Conservation (phyloP, 2,329 filamentous ascomycete species). For the Calonectria pauciramosa region DNA sequence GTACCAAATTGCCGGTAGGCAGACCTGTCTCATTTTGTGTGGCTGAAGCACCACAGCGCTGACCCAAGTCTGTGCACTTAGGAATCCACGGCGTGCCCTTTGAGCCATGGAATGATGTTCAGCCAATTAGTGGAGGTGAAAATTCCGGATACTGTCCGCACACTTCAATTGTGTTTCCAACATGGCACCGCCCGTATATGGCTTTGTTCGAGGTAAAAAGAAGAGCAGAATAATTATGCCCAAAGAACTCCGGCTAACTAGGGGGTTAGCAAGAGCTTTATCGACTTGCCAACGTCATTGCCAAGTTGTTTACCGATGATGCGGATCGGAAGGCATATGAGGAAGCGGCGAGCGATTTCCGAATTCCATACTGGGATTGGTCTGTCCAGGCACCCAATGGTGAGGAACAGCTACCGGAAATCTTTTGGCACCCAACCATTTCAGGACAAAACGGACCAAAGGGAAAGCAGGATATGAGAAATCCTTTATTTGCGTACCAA, state of each 20-base stretch:
- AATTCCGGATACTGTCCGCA: constrained; percentile 83
- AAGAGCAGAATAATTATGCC: not conserved
- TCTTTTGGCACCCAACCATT: constrained; percentile 64
- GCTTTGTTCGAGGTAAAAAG: constrained; percentile 67
- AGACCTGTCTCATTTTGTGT: constrained; percentile 3
- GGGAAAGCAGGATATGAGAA: constrained; percentile 68
- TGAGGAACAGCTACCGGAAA: constrained; percentile 60
- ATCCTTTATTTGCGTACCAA: constrained; percentile 72
- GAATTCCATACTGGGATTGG: constrained; percentile 74
- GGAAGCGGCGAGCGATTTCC: constrained; percentile 64
- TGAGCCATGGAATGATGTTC: constrained; percentile 66
- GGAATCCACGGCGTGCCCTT: constrained; percentile 86
- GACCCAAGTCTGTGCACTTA: constrained; percentile 48
- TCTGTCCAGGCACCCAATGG: constrained; percentile 62
- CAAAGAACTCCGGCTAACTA: constrained; percentile 28
- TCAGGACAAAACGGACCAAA: constrained; percentile 67
- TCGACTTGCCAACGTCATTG: constrained; percentile 57
- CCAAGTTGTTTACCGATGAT: constrained; percentile 61
- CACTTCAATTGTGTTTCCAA: constrained; percentile 79
- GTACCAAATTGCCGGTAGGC: constrained; percentile 82
- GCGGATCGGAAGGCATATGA: constrained; percentile 64
- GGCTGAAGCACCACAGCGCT: constrained; percentile 14
- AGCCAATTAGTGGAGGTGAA: constrained; percentile 63
- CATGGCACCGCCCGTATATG: constrained; percentile 89
- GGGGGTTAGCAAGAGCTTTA: constrained; percentile 53